phyloP scores from a whole-genome alignment of 73 alveolate genomes.

The Paraurostyla sp. region DNA sequence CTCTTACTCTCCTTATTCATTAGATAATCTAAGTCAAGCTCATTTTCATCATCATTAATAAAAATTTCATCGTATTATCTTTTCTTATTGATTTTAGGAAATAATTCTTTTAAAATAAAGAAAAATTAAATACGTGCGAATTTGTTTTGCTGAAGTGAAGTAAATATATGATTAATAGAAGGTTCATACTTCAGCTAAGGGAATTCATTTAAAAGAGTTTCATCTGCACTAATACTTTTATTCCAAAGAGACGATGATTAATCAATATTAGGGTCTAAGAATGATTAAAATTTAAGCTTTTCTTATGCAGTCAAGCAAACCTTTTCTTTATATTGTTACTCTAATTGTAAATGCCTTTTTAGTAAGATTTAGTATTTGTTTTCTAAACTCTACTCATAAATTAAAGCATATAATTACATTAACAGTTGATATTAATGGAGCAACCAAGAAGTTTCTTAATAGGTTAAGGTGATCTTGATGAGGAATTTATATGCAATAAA shows the following conservation, averaged over 20 bases:
- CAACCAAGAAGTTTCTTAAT: slow-evolving; percentile 3
- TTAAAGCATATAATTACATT: slow-evolving; percentile 8
- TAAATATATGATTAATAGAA: not conserved
- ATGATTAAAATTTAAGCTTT: not conserved
- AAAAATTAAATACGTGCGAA: not conserved
- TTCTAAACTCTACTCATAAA: slow-evolving; percentile 15
- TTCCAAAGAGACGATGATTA: slow-evolving; percentile 26
- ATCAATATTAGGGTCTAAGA: not conserved
- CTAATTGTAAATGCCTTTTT: slow-evolving; percentile 11
- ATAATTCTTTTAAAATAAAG: not conserved
- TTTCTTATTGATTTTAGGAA: not conserved
- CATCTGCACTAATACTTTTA: slow-evolving; percentile 44
- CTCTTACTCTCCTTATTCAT: no score
- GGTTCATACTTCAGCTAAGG: not conserved
- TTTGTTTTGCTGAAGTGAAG: not conserved
- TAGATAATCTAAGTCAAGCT: no score
- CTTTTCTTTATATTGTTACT: not conserved
- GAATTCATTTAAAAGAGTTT: not conserved
- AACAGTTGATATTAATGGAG: slow-evolving; percentile 50
- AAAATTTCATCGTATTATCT: not conserved
- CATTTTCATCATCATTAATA: not conserved
- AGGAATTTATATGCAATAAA: not conserved
- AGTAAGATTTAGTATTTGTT: slow-evolving; percentile 28
- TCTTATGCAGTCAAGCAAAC: not conserved
- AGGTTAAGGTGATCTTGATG: slow-evolving; percentile 17